A percentile compares a stretch with the other conserved stretches of the same genome.
Evolutionary conservation across 331 rosid genomes (phyloP).

Genomic region (Dryas integrifolia): DNA sequence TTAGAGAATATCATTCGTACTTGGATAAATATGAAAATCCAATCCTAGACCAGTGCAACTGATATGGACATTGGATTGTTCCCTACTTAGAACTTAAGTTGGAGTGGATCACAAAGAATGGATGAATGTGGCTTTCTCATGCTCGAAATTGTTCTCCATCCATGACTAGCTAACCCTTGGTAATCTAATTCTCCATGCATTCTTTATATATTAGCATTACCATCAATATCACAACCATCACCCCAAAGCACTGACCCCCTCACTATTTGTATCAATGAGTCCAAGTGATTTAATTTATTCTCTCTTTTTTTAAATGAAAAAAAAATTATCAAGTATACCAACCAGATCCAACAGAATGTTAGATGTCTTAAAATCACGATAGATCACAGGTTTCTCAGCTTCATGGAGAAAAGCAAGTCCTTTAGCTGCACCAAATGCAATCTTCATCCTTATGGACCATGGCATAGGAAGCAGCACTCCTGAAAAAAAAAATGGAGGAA

Average conservation of each 20-base stretch:
- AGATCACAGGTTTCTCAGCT: constrained; percentile 93
- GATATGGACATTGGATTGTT: background rate
- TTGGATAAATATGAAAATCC: background rate
- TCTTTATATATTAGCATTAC: background rate
- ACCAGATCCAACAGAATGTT: constrained; percentile 89
- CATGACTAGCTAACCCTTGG: background rate
- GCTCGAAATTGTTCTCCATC: background rate
- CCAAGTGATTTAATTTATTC: background rate
- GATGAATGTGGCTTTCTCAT: background rate
- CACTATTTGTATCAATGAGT: background rate
- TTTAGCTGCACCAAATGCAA: constrained; percentile 91
- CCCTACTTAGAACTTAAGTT: background rate
- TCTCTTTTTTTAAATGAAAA: background rate
- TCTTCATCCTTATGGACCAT: constrained; percentile 97
- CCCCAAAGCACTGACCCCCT: background rate
- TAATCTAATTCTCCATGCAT: background rate
- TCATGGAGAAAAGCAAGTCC: constrained; percentile 99
- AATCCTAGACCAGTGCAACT: background rate
- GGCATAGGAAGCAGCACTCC: constrained; percentile 92
- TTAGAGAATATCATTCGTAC: background rate
- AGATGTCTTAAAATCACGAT: constrained; percentile 96
- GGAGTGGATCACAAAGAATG: background rate
- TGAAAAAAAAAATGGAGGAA: constrained; percentile 24
- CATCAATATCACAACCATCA: background rate
- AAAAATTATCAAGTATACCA: constrained; percentile 6